Evolutionary conservation across 2,329 filamentous ascomycete species (phyloP).

Genomic region (Aspergillus sp.): DNA sequence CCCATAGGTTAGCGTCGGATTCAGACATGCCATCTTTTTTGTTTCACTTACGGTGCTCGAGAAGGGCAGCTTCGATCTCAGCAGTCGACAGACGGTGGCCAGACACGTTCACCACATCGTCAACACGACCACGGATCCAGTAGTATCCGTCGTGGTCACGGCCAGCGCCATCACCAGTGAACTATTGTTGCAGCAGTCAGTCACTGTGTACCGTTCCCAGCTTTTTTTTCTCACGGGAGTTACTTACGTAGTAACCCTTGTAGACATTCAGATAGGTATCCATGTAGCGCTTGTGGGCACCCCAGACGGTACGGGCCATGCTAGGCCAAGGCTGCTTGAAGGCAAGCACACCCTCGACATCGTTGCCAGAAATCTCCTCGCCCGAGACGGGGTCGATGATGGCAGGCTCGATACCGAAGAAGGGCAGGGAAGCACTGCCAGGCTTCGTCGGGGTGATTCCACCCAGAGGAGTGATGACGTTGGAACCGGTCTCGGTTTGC

Average conservation of each 20-base stretch:
- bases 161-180: constrained; percentile 76
- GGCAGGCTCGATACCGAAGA: constrained; percentile 96
- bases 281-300: constrained; percentile 97
- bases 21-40: not conserved
- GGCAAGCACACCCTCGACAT: constrained; percentile 93
- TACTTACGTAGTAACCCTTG: constrained; percentile 90
- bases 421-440: constrained; percentile 90
- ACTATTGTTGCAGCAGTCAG: constrained; percentile 31
- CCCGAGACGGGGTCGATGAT: constrained; percentile 97
- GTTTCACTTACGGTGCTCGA: constrained; percentile 71
- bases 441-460: constrained; percentile 96
- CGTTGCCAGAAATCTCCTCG: constrained; percentile 89
- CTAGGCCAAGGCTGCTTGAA: constrained; percentile 99
- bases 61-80: constrained; percentile 94
- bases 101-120: constrained; percentile 97
- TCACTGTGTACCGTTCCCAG: not conserved
- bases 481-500: constrained; percentile 98
- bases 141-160: constrained; percentile 98
- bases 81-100: constrained; percentile 95
- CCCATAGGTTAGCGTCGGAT: constrained; percentile 16
- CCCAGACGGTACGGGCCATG: constrained; percentile 97
- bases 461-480: constrained; percentile 90
- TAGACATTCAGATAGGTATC: constrained; percentile 98
- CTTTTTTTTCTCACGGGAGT: not conserved
- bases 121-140: constrained; percentile 98